Evolutionary conservation across 2,329 filamentous ascomycete species (phyloP).

Genomic region (Leptographium radiaticola): DNA sequence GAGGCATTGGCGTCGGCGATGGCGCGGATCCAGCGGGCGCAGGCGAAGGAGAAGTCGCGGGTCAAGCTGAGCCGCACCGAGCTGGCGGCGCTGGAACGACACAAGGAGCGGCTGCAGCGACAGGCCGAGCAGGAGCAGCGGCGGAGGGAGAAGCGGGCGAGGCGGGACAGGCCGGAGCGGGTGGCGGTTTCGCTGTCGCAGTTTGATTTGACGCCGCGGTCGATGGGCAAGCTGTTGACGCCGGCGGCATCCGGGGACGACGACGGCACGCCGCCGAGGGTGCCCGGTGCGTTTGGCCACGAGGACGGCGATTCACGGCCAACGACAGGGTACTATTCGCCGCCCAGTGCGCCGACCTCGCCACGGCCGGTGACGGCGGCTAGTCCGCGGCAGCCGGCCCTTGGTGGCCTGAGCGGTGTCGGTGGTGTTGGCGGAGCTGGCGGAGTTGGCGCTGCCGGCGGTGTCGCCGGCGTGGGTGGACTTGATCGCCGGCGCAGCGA

Average conservation of each 20-base stretch:
- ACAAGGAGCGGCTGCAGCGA: slow-evolving; percentile 44
- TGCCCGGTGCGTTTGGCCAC: slow-evolving; percentile 22
- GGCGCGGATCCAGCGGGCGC: slow-evolving; percentile 66
- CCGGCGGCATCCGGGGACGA: slow-evolving; percentile 16
- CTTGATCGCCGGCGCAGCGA: slow-evolving; percentile 21
- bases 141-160: slow-evolving; percentile 19
- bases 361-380: background rate
- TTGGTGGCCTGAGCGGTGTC: too few relatives aligned
- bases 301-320: slow-evolving; percentile 26
- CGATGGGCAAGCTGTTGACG: slow-evolving; percentile 14
- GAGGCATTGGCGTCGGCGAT: slow-evolving; percentile 64
- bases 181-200: slow-evolving; percentile 41
- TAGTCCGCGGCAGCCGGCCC: background rate
- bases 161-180: slow-evolving; percentile 31
- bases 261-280: slow-evolving; percentile 2
- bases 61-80: slow-evolving; percentile 72
- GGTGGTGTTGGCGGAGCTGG: too few relatives aligned
- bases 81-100: slow-evolving; percentile 64
- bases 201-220: slow-evolving; percentile 28
- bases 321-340: slow-evolving; percentile 38
- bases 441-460: too few relatives aligned
- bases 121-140: slow-evolving; percentile 19
- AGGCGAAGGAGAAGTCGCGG: slow-evolving; percentile 61
- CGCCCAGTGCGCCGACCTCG: slow-evolving; percentile 21
- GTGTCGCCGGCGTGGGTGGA: background rate